Conservation (phyloP, 2,329 filamentous ascomycete genomes). For the Alternaria angustiovoidea region DNA sequence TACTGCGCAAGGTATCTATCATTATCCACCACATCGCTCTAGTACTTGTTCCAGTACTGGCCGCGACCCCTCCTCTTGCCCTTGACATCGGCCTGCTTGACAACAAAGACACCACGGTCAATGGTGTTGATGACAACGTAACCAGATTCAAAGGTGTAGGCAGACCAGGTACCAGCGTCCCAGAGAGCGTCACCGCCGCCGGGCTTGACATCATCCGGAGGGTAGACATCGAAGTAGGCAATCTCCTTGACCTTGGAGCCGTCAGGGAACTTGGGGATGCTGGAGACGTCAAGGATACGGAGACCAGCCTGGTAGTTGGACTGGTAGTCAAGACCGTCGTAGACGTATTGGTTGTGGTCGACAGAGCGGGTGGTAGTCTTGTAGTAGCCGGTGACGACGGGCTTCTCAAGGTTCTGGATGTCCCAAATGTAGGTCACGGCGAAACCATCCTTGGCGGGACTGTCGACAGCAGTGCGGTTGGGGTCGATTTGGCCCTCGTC, state of each 20-base stretch:
- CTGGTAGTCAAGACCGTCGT: conserved; percentile 53
- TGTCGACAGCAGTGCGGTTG: conserved; percentile 33
- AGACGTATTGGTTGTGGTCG: conserved; percentile 59
- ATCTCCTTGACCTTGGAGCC: conserved; percentile 53
- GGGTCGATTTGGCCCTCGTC: conserved; percentile 48
- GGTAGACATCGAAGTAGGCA: conserved; percentile 55
- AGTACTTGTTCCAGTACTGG: conserved; percentile 32
- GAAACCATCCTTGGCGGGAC: conserved; percentile 44
- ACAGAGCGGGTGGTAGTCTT: conserved; percentile 50
- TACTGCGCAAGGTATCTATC: neutral
- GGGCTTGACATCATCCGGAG: conserved; percentile 48
- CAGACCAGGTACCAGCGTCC: conserved; percentile 55
- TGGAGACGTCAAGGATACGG: conserved; percentile 53
- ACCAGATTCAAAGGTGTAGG: conserved; percentile 53
- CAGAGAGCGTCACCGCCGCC: conserved; percentile 49
- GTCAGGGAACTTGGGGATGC: conserved; percentile 49
- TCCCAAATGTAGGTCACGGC: conserved; percentile 50
- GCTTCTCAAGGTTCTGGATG: conserved; percentile 47
- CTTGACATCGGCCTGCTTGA: conserved; percentile 34
- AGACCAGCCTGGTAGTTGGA: conserved; percentile 56
- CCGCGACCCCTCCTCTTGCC: conserved; percentile 37
- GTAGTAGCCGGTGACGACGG: conserved; percentile 54
- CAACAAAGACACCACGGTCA: conserved; percentile 52
- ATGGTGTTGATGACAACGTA: conserved; percentile 60
- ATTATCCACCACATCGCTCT: neutral